These are phyloP conservation scores for Spencermartinsiella europaea DNA, from an alignment of 805 yeast species.

Conservation along the genomic window DNA sequence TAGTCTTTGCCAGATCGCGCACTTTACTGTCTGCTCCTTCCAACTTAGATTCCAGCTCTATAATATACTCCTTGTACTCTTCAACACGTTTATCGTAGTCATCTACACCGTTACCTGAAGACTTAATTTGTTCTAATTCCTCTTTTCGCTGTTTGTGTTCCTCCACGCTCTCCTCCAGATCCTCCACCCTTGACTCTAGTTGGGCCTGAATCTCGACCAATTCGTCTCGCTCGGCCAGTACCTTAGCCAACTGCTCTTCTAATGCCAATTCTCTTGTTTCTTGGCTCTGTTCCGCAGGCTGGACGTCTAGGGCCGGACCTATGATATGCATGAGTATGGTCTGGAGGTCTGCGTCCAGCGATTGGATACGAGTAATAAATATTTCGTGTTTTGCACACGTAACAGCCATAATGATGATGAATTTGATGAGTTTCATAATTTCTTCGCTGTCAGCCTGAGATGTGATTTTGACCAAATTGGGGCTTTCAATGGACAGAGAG, in stretches of 20 bases:
- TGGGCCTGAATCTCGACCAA: neutral
- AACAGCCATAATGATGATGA: constrained; percentile 10
- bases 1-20: constrained; percentile 4
- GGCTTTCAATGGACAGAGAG: constrained; percentile 2
- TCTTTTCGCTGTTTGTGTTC: neutral
- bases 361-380: constrained; percentile 10
- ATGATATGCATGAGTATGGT: constrained; percentile 12
- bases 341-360: constrained; percentile 7
- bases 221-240: constrained; percentile 7
- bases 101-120: neutral
- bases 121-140: neutral
- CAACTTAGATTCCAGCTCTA: constrained; percentile 4
- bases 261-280: constrained; percentile 8
- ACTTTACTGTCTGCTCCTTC: neutral
- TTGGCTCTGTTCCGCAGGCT: neutral
- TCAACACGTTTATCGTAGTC: neutral
- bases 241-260: constrained; percentile 14
- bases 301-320: constrained; percentile 5
- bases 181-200: neutral
- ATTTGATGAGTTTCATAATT: constrained; percentile 9
- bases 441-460: constrained; percentile 6
- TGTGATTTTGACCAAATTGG: constrained; percentile 8
- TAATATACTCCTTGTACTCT: constrained; percentile 5
- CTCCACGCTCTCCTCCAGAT: neutral
- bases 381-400: constrained; percentile 10